These are phyloP conservation scores for Aspergillus sp. DNA, from an alignment of 2,329 filamentous ascomycete species.

Conservation along the genomic window DNA sequence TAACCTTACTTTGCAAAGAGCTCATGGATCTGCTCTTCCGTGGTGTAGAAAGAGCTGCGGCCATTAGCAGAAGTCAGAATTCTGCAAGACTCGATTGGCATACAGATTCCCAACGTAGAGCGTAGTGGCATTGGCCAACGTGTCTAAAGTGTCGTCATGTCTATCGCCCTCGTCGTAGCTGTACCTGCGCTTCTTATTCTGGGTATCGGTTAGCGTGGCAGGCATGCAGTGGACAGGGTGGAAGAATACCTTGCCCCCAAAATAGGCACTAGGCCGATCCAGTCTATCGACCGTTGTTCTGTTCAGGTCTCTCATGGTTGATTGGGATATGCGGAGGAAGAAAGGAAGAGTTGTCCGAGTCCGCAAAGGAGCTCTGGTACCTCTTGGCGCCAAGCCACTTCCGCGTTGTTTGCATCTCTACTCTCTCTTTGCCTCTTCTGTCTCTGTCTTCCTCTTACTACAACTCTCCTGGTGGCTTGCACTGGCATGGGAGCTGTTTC, in stretches of 20 bases:
- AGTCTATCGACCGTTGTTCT: slow-evolving; percentile 74
- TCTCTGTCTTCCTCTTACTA: not conserved
- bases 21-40: slow-evolving; percentile 97
- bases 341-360: slow-evolving; percentile 8
- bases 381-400: slow-evolving; percentile 5
- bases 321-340: slow-evolving; percentile 2
- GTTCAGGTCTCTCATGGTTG: slow-evolving; percentile 18
- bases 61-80: slow-evolving; percentile 4
- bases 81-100: slow-evolving; percentile 21
- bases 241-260: slow-evolving; percentile 58
- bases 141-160: slow-evolving; percentile 61
- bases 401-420: not conserved
- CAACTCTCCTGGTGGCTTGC: not conserved
- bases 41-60: slow-evolving; percentile 84
- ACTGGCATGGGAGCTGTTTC: not conserved
- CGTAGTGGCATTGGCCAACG: slow-evolving; percentile 77
- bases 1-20: slow-evolving; percentile 68
- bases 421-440: not conserved
- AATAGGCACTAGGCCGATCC: slow-evolving; percentile 92
- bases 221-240: slow-evolving; percentile 22
- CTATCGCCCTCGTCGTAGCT: slow-evolving; percentile 51
- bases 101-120: slow-evolving; percentile 96
- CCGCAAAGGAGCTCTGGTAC: slow-evolving; percentile 9
- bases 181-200: slow-evolving; percentile 64
- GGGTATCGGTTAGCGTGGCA: slow-evolving; percentile 6